Conservation (phyloP, 2,329 filamentous ascomycete species). For the Raffaelea ambrosiae region DNA sequence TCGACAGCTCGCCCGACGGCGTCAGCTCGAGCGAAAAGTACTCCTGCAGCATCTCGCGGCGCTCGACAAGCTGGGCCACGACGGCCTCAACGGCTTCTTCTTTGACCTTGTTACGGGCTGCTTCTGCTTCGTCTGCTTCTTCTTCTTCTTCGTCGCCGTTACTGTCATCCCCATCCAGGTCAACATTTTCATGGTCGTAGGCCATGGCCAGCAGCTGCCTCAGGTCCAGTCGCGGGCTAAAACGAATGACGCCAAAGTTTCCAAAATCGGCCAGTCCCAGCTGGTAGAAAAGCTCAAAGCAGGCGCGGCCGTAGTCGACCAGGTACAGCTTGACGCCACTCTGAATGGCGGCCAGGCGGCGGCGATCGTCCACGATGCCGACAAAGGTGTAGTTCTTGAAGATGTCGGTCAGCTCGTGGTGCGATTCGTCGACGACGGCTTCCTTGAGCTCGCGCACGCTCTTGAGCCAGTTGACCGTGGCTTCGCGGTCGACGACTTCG, state of each 20-base stretch:
- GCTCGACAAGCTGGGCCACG: slow-evolving; percentile 58
- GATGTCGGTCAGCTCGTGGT: slow-evolving; percentile 78
- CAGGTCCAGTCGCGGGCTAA: slow-evolving; percentile 67
- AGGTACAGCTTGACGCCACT: slow-evolving; percentile 86
- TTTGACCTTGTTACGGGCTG: slow-evolving; percentile 56
- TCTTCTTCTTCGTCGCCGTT: slow-evolving; percentile 20
- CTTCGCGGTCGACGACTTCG: slow-evolving; percentile 60
- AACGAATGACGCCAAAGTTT: slow-evolving; percentile 80
- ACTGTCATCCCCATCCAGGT: slow-evolving; percentile 52
- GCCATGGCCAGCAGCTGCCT: slow-evolving; percentile 63
- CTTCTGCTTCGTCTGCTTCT: slow-evolving; percentile 47
- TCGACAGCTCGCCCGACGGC: slow-evolving; percentile 64
- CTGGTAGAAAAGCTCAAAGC: slow-evolving; percentile 92
- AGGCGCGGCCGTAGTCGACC: slow-evolving; percentile 82
- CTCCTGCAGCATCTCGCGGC: slow-evolving; percentile 79
- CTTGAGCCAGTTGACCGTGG: slow-evolving; percentile 63
- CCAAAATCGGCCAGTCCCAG: slow-evolving; percentile 89
- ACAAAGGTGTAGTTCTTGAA: slow-evolving; percentile 88
- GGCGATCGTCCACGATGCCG: slow-evolving; percentile 78
- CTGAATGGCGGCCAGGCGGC: slow-evolving; percentile 86
- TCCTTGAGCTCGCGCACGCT: slow-evolving; percentile 80
- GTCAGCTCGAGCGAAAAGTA: slow-evolving; percentile 87
- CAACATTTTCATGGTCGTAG: slow-evolving; percentile 28
- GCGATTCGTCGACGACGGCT: slow-evolving; percentile 71
- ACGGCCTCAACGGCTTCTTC: slow-evolving; percentile 60